phyloP scores from a whole-genome alignment of 306 rosid genomes.

The Cucumis hystrix region DNA sequence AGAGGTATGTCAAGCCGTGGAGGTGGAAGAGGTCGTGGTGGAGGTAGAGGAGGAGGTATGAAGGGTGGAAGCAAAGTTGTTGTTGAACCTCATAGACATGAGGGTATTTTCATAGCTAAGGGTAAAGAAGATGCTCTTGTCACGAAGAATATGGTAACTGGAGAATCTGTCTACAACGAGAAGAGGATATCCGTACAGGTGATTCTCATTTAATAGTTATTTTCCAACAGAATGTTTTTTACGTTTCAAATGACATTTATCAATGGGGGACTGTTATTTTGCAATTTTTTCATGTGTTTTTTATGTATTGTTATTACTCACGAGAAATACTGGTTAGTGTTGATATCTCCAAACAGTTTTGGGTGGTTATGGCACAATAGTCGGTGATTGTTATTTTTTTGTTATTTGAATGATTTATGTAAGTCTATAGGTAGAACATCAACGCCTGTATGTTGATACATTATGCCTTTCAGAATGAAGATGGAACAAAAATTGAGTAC shows the following conservation, averaged over 20 bases:
- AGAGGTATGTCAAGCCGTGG: slow-evolving; percentile 2
- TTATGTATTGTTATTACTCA: background rate
- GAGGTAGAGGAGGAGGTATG: slow-evolving; percentile 27
- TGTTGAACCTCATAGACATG: slow-evolving; percentile 54
- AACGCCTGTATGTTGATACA: too few relatives aligned
- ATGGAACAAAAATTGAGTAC: slow-evolving; percentile 66
- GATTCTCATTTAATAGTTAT: background rate
- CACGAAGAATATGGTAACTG: slow-evolving; percentile 74
- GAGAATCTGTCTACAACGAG: slow-evolving; percentile 88
- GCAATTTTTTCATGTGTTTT: background rate
- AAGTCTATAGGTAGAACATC: background rate
- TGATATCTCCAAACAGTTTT: background rate
- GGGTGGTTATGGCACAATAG: background rate
- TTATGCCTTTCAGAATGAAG: slow-evolving; percentile 43
- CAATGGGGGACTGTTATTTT: background rate
- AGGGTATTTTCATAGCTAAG: slow-evolving; percentile 76
- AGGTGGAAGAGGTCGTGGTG: slow-evolving; percentile 12
- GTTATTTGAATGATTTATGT: background rate
- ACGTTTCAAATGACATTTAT: background rate
- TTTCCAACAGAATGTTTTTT: background rate
- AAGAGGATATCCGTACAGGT: slow-evolving; percentile 78
- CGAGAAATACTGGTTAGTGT: background rate
- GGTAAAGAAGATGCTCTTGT: slow-evolving; percentile 93
- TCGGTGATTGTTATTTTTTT: background rate
- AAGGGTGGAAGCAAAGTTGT: slow-evolving; percentile 38